Conservation (phyloP, 768 basidiomycete genomes). For the Chalciporus piperatus region DNA sequence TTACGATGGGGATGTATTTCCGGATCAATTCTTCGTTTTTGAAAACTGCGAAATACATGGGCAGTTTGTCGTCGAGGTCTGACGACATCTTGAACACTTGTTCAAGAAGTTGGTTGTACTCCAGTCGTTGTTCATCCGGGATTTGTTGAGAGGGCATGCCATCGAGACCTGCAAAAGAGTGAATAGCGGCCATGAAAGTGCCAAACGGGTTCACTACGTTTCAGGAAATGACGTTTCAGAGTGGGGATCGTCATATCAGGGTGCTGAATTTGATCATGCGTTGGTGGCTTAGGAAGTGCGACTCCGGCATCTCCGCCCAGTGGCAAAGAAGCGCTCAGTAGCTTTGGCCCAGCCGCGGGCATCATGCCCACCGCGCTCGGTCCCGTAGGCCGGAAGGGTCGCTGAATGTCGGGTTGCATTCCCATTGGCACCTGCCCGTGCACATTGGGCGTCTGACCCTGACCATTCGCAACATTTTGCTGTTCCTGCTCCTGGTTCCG, state of each 20-base stretch:
- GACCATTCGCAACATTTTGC: constrained; percentile 19
- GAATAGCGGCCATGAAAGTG: constrained; percentile 11
- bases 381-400: constrained; percentile 11
- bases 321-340: constrained; percentile 10
- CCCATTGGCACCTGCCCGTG: constrained; percentile 18
- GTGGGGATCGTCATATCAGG: constrained; percentile 28
- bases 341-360: constrained; percentile 17
- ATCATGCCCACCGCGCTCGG: constrained; percentile 11
- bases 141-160: constrained; percentile 38
- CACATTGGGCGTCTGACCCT: constrained; percentile 14
- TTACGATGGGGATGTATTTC: constrained; percentile 53
- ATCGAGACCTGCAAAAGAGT: constrained; percentile 31
- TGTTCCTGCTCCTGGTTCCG: constrained; percentile 23
- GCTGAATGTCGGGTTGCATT: constrained; percentile 16
- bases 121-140: constrained; percentile 51
- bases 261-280: constrained; percentile 35
- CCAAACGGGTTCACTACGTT: constrained; percentile 25
- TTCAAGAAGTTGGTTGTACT: constrained; percentile 52
- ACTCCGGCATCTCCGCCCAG: constrained; percentile 1
- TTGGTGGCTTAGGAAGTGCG: constrained; percentile 12
- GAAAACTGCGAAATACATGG: constrained; percentile 43
- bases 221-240: constrained; percentile 34
- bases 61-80: constrained; percentile 53
- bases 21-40: constrained; percentile 48
- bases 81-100: constrained; percentile 41